Evolutionary conservation across 306 rosid species (phyloP), one percentile per base, ranked within the genome.

Genomic region (Glycine tomentella): DNA sequence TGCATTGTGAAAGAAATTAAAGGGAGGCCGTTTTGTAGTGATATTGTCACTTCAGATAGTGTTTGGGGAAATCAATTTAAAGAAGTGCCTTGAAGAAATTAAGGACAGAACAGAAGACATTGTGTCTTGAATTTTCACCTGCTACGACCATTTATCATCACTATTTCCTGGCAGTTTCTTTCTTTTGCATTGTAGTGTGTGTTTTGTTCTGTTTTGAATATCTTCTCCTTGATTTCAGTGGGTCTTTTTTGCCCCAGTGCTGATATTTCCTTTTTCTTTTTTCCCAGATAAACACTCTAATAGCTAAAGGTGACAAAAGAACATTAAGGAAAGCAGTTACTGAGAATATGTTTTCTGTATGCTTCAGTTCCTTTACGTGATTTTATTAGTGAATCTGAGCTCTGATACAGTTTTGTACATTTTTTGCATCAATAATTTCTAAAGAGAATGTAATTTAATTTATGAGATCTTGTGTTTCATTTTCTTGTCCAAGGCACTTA

Each of bases 321-420:
- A 38, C 85, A 74, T 81, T 95, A 80, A 86, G 99, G 87, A 95
- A 95, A 87, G 86, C 87, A 34, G 98, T 89, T 82, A 95, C 99
- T 0, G 99, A 93, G 89, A 93, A 63, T 38, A 93, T 95, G 96
- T 95, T 84, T 84, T 95, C 99, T 2, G 99, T 95, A 95, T 57
- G 99, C 71, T 63, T 82, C 86, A 15, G 80, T 82, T 77, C 80
- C 84, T 67, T 88, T 83, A 68, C 56, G 12, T 75, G 63, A 59
- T 53, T 80, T 17, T 72, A 10, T 63, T 57, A 74, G 17, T 80
- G 48, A 63, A 65, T 67, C 57, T 56, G 71, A 66, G 40, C 34
- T 15, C 72, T 75, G 38, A 16, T 57, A 11, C 66, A 50, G 57
- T 64, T 82, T 34, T 76, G 9, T 13, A 15, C 53, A 61, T 63